Percentiles rank a stretch among this genome's conserved stretches.
These are phyloP conservation scores for Leptomonas pyrrhocoris DNA, from an alignment of 208 protist genomes.

Conservation along the genomic window DNA sequence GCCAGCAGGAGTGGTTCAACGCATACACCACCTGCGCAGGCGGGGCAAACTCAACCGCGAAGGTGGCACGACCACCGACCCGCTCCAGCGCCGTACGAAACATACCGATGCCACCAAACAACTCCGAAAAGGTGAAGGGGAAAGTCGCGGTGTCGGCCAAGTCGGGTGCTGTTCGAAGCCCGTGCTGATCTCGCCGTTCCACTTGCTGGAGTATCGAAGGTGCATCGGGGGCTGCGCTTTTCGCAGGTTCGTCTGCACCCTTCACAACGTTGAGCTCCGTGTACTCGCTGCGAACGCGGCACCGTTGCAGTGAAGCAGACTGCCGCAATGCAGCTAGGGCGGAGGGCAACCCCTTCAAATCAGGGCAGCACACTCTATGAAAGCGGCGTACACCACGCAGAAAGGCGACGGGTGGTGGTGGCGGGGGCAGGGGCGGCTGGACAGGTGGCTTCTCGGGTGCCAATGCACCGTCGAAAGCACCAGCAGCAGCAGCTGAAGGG, in stretches of 20 bases:
- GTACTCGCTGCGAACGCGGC: not conserved
- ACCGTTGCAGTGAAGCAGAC: slow-evolving; percentile 8
- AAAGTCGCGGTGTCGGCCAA: not conserved
- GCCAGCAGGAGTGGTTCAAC: slow-evolving; percentile 50
- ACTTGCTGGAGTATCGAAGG: not conserved
- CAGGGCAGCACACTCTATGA: slow-evolving; percentile 46
- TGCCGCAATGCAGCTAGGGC: slow-evolving; percentile 36
- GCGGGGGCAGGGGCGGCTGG: not conserved
- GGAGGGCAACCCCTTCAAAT: slow-evolving; percentile 31
- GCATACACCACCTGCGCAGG: slow-evolving; percentile 55
- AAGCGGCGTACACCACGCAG: slow-evolving; percentile 50
- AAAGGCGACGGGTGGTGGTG: slow-evolving; percentile 37
- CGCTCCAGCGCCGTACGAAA: slow-evolving; percentile 74
- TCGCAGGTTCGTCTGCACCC: too few species aligned
- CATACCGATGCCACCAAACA: slow-evolving; percentile 92
- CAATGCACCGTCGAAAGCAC: not conserved
- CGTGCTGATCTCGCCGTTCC: not conserved
- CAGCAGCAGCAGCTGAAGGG: too few species aligned
- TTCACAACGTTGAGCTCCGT: too few species aligned
- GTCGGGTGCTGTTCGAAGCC: not conserved
- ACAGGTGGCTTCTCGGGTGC: not conserved
- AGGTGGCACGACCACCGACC: slow-evolving; percentile 55
- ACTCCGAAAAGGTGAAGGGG: slow-evolving; percentile 78
- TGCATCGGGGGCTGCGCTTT: not conserved
- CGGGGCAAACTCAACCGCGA: slow-evolving; percentile 68